These are phyloP conservation scores for Penicillium sp. DNA, from an alignment of 2,329 filamentous ascomycete genomes.

Conservation along the genomic window DNA sequence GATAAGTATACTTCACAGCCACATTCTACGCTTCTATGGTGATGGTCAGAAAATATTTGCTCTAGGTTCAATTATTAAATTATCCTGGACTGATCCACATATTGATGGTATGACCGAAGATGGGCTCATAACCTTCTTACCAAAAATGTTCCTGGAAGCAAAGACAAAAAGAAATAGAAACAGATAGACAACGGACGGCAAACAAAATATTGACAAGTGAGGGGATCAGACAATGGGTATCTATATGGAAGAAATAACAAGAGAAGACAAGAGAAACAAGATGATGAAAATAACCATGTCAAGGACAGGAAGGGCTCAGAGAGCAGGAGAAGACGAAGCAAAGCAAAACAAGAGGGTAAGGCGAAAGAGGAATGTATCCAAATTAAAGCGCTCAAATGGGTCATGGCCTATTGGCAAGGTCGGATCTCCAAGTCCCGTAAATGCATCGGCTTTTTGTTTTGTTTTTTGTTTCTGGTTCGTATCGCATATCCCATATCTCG, in stretches of 20 bases:
- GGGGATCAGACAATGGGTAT: conserved; percentile 20
- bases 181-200: not conserved
- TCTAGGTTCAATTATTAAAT: conserved; percentile 6
- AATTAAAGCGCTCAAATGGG: conserved; percentile 2
- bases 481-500: conserved; percentile 19
- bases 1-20: conserved; percentile 4
- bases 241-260: conserved; percentile 14
- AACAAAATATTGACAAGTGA: conserved; percentile 3
- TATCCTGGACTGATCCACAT: conserved; percentile 1
- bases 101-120: not conserved
- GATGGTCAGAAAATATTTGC: not conserved
- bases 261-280: conserved; percentile 4
- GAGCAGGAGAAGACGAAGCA: not conserved
- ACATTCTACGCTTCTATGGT: conserved; percentile 6
- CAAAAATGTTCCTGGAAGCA: not conserved
- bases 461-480: conserved; percentile 15
- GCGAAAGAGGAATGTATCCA: not conserved
- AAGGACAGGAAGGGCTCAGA: not conserved
- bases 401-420: conserved; percentile 6
- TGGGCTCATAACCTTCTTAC: conserved; percentile 1
- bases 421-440: conserved; percentile 7
- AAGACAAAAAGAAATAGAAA: conserved; percentile 2
- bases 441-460: conserved; percentile 14
- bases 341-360: not conserved
- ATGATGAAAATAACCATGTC: not conserved